Evolutionary conservation across 2,329 filamentous ascomycete species (phyloP).

Genomic region (Fusarium sp.): DNA sequence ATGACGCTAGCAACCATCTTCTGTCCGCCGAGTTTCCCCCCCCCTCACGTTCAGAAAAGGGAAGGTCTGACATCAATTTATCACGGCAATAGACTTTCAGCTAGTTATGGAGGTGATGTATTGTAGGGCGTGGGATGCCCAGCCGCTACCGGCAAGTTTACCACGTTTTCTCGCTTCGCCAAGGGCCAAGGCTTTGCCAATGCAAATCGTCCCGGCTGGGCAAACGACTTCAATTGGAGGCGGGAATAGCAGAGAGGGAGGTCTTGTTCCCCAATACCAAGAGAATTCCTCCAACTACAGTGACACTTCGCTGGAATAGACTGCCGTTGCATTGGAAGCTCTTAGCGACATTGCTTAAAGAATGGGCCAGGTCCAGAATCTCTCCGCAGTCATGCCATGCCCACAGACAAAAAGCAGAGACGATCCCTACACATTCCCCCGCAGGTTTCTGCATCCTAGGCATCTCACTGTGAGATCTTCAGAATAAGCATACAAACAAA

Average conservation of each 20-base stretch:
- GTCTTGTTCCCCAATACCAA: slow-evolving; percentile 10
- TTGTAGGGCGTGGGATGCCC: not conserved
- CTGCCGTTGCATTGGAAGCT: not conserved
- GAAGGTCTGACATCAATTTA: not conserved
- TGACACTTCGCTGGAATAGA: not conserved
- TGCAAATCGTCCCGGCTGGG: slow-evolving; percentile 28
- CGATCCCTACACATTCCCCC: slow-evolving; percentile 21
- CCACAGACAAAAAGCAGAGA: not conserved
- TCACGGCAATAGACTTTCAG: not conserved
- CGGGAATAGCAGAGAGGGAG: slow-evolving; percentile 24
- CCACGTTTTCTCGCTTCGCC: slow-evolving; percentile 18
- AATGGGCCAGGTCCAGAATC: slow-evolving; percentile 25
- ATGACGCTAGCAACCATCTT: slow-evolving; percentile 2
- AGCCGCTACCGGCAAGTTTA: slow-evolving; percentile 11
- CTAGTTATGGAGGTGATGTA: not conserved
- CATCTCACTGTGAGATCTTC: slow-evolving; percentile 4
- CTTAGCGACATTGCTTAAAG: slow-evolving; percentile 14
- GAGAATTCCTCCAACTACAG: not conserved
- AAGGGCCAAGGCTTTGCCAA: slow-evolving; percentile 20
- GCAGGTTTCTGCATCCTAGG: not conserved
- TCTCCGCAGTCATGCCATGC: slow-evolving; percentile 17
- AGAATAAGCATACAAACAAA: slow-evolving; percentile 13
- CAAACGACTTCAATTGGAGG: slow-evolving; percentile 28
- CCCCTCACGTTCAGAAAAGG: not conserved
- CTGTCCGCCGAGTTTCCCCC: slow-evolving; percentile 2